phyloP scores from a whole-genome alignment of 768 basidiomycete species.

The Lactifluus piperatus region DNA sequence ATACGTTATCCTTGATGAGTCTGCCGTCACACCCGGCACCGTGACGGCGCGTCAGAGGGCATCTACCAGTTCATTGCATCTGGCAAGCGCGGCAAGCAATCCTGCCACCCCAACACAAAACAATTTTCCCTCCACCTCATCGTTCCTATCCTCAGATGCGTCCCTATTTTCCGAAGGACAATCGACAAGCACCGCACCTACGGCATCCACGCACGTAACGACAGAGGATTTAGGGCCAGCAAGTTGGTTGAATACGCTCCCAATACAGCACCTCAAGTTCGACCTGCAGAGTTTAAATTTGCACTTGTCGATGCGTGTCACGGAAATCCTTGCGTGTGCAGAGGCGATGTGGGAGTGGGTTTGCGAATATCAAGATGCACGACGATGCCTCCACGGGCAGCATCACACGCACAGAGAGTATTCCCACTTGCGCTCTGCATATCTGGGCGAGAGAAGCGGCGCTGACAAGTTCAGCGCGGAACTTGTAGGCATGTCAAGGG shows the following conservation, averaged over 20 bases:
- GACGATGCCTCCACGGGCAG: background rate
- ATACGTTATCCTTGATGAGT: conserved; percentile 39
- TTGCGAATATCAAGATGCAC: conserved; percentile 37
- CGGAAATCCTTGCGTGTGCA: conserved; percentile 59
- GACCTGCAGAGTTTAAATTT: conserved; percentile 53
- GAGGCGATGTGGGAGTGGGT: conserved; percentile 82
- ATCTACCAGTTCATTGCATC: background rate
- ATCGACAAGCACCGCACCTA: background rate
- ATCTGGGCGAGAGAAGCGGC: background rate
- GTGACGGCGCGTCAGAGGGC: conserved; percentile 23
- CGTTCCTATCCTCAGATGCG: background rate
- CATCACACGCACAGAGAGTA: background rate
- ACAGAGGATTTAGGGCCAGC: background rate
- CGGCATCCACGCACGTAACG: background rate
- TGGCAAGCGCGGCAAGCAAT: background rate
- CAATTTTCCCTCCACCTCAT: background rate
- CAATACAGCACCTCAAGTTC: conserved; percentile 44
- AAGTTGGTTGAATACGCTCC: conserved; percentile 32
- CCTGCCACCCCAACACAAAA: background rate
- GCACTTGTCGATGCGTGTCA: conserved; percentile 50
- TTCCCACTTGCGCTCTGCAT: background rate
- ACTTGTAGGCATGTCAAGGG: conserved; percentile 44
- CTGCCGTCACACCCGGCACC: conserved; percentile 31
- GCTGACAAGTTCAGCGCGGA: conserved; percentile 18
- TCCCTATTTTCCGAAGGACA: background rate